These are phyloP conservation scores for Cylindricascospora bacillispora DNA, from an alignment of 1,139 yeast species.

Conservation along the genomic window DNA sequence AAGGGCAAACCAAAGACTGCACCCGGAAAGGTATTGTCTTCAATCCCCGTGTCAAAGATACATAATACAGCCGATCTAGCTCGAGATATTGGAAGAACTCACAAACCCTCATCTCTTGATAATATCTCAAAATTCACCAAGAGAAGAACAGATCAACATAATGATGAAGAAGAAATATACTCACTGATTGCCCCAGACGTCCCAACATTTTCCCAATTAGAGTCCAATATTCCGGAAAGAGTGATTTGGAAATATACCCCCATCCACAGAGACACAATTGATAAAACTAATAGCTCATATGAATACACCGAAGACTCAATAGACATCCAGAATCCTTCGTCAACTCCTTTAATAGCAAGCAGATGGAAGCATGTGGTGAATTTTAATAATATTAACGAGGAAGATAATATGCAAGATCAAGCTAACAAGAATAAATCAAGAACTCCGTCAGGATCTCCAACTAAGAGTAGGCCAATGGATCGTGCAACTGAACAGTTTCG, in stretches of 20 bases:
- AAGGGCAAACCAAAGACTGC: conserved; percentile 5
- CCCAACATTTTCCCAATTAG: conserved; percentile 1
- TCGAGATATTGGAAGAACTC: background rate
- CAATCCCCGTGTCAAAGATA: conserved; percentile 23
- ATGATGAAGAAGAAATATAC: no score
- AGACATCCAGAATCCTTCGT: conserved; percentile 14
- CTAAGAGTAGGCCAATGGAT: background rate
- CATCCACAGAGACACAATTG: conserved; percentile 8
- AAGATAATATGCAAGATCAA: conserved; percentile 2
- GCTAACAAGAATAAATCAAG: conserved; percentile 2
- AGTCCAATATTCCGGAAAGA: conserved; percentile 8
- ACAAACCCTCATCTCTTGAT: background rate
- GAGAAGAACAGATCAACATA: background rate
- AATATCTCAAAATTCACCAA: background rate
- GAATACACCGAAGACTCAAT: conserved; percentile 9
- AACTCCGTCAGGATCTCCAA: background rate
- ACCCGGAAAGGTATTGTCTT: conserved; percentile 10
- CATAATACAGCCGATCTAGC: conserved; percentile 6
- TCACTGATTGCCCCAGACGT: background rate
- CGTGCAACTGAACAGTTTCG: conserved; percentile 7
- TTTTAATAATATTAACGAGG: conserved; percentile 13
- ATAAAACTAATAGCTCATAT: conserved; percentile 8
- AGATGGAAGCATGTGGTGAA: conserved; percentile 17
- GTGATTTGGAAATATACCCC: conserved; percentile 25
- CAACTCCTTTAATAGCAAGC: conserved; percentile 22